Conservation (phyloP, 208 protist species). For the Trypanosoma melophagium region DNA sequence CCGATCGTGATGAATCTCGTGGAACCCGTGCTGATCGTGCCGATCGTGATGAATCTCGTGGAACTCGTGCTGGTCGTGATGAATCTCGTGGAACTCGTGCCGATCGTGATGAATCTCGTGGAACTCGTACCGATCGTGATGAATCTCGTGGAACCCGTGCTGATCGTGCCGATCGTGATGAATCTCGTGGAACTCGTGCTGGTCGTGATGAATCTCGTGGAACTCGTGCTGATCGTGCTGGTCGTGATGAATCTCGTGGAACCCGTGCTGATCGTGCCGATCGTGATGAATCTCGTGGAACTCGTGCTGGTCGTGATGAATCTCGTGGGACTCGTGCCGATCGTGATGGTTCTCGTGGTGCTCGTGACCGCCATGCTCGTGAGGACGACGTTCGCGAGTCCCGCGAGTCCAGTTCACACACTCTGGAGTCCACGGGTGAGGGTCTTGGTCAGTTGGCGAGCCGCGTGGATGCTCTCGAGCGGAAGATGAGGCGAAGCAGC, state of each 20-base stretch:
- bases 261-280: neutral
- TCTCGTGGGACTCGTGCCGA: constrained; percentile 8
- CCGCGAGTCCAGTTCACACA: neutral
- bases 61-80: constrained; percentile 1
- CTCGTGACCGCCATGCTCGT: neutral
- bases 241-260: neutral
- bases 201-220: no score
- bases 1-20: neutral
- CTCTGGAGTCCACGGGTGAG: constrained; percentile 1
- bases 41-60: neutral
- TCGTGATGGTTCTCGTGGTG: neutral
- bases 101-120: constrained; percentile 12
- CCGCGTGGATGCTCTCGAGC: constrained; percentile 20
- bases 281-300: constrained; percentile 7
- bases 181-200: neutral
- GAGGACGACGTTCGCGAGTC: neutral
- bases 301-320: neutral
- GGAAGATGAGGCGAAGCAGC: neutral
- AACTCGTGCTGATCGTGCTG: constrained; percentile 15
- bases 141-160: neutral
- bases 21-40: neutral
- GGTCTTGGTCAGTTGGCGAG: neutral
- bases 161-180: constrained; percentile 4
- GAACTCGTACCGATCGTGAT: constrained; percentile 13
- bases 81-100: constrained; percentile 5